Conservation (phyloP, 371 early-diverging fungal genomes). For the Enterocytospora artemiae region DNA sequence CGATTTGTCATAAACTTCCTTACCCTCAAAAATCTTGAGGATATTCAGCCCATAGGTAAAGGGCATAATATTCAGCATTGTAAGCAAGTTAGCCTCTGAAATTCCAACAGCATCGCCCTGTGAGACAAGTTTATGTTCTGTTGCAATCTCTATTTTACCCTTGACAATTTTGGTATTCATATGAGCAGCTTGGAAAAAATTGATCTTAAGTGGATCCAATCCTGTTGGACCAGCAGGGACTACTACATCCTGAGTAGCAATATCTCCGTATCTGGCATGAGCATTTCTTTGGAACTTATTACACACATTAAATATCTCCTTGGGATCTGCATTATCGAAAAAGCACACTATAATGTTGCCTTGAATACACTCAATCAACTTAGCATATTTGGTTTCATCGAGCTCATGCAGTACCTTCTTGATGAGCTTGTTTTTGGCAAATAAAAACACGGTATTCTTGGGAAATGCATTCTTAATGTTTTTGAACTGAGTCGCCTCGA, state of each 20-base stretch:
- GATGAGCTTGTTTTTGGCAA: conserved; percentile 99
- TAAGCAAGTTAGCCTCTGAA: conserved; percentile 91
- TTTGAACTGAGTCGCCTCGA: conserved; percentile 99
- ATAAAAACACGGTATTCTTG: conserved; percentile 77
- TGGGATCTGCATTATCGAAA: conserved; percentile 79
- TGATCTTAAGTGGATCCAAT: conserved; percentile 98
- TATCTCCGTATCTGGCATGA: conserved; percentile 90
- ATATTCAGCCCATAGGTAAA: conserved; percentile 97
- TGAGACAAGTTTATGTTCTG: conserved; percentile 78
- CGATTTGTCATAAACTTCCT: conserved; percentile 73
- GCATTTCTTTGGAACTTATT: conserved; percentile 82
- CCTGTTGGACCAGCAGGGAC: conserved; percentile 95
- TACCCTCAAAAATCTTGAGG: conserved; percentile 78
- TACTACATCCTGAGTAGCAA: conserved; percentile 85
- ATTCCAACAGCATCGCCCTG: conserved; percentile 85
- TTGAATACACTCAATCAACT: conserved; percentile 62
- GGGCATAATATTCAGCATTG: conserved; percentile 97
- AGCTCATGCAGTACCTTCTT: conserved; percentile 78
- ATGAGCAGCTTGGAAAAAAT: conserved; percentile 99
- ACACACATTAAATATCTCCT: conserved; percentile 78
- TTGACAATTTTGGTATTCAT: conserved; percentile 99
- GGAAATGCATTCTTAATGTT: conserved; percentile 80
- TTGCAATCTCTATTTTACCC: conserved; percentile 98
- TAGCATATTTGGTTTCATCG: conserved; percentile 70
- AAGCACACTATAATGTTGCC: conserved; percentile 98